These are phyloP conservation scores for Flueggea neowawraea DNA, from an alignment of 441 rosid genomes.

Conservation along the genomic window DNA sequence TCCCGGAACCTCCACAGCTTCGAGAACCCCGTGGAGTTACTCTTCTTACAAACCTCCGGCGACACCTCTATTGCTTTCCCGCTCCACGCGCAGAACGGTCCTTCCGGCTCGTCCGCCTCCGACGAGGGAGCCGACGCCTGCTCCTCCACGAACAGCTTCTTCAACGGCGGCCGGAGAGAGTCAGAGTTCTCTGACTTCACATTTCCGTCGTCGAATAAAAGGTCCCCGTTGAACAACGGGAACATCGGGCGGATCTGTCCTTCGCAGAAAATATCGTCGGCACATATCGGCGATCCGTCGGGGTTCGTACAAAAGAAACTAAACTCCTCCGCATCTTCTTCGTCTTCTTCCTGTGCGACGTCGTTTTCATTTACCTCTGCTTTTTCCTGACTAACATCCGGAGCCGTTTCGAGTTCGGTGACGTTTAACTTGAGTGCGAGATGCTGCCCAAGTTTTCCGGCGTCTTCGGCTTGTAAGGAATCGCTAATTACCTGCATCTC, in stretches of 20 bases:
- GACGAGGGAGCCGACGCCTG: slow-evolving; percentile 19
- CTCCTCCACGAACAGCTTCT: slow-evolving; percentile 53
- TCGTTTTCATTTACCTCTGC: too few relatives aligned
- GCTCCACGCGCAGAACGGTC: slow-evolving; percentile 64
- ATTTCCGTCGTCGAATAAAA: slow-evolving; percentile 26
- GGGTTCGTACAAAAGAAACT: slow-evolving; percentile 52
- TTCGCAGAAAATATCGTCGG: slow-evolving; percentile 63
- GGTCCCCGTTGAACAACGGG: slow-evolving; percentile 59
- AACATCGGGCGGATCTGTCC: slow-evolving; percentile 79
- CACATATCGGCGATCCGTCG: slow-evolving; percentile 54
- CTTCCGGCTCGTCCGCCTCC: slow-evolving; percentile 33
- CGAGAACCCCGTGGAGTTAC: slow-evolving; percentile 86
- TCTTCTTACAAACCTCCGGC: slow-evolving; percentile 59
- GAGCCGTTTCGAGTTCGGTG: too few relatives aligned
- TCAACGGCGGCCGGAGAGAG: slow-evolving; percentile 39
- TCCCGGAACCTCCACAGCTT: slow-evolving; percentile 78
- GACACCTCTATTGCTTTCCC: slow-evolving; percentile 36
- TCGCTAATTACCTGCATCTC: too few relatives aligned
- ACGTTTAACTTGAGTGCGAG: too few relatives aligned
- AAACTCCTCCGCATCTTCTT: slow-evolving; percentile 44
- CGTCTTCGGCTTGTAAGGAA: too few relatives aligned
- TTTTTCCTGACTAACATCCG: too few relatives aligned
- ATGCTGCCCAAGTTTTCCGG: too few relatives aligned
- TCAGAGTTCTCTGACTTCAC: background rate
- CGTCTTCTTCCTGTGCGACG: too few relatives aligned